phyloP scores from a whole-genome alignment of 202 grass and related monocot genomes.

The Panicum hallii region DNA sequence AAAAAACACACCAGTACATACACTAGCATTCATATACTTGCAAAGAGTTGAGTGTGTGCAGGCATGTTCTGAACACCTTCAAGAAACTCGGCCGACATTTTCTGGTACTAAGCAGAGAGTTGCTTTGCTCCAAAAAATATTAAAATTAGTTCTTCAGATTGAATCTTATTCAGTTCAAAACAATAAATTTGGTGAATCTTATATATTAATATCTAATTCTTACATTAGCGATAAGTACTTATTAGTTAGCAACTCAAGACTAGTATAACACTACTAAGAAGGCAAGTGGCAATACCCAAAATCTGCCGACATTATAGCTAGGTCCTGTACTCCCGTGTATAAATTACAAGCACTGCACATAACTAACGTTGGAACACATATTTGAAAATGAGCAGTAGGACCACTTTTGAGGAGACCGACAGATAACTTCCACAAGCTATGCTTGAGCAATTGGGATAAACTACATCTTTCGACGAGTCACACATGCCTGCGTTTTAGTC shows the following conservation, averaged over 20 bases:
- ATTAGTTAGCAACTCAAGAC: not conserved
- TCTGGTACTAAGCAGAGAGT: not conserved
- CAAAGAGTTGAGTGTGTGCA: no score
- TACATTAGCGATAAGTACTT: not conserved
- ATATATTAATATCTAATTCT: not conserved
- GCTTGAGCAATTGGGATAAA: not conserved
- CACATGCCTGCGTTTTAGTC: not conserved
- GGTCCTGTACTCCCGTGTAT: not conserved
- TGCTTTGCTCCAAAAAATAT: not conserved
- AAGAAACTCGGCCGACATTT: not conserved
- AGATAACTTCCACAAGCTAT: not conserved
- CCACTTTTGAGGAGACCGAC: not conserved
- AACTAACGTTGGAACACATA: not conserved
- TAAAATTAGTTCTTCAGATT: not conserved
- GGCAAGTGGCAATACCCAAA: conserved; percentile 1
- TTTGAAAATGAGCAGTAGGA: not conserved
- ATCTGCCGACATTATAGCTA: not conserved
- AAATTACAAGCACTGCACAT: not conserved
- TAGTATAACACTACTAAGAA: not conserved
- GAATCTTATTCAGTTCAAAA: not conserved
- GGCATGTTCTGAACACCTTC: not conserved
- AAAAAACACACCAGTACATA: no score
- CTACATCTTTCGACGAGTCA: conserved; percentile 12
- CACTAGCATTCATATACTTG: no score
- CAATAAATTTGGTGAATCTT: not conserved